Evolutionary conservation across 2,329 filamentous ascomycete genomes (phyloP).

Genomic region (Aureobasidium namibiae): DNA sequence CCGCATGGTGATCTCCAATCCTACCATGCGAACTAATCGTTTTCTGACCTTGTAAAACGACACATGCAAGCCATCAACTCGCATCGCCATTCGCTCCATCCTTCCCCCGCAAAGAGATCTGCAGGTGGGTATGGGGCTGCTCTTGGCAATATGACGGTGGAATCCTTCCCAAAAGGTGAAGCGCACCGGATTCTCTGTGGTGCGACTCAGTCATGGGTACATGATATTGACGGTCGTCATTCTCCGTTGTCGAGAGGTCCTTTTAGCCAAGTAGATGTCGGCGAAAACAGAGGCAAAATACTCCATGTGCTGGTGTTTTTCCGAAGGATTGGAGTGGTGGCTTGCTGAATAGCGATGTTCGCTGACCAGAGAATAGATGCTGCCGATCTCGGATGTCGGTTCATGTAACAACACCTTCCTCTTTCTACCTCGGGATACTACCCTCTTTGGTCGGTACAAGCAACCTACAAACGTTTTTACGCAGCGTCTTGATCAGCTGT

Average conservation of each 20-base stretch:
- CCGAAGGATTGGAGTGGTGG: conserved; percentile 2
- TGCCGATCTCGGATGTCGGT: conserved; percentile 7
- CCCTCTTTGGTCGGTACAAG: background rate
- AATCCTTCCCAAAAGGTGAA: conserved; percentile 1
- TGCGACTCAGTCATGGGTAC: no score
- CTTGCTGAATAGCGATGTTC: background rate
- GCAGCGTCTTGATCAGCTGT: background rate
- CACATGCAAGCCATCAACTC: conserved; percentile 2
- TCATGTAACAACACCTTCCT: conserved; percentile 6
- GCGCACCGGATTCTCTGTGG: background rate
- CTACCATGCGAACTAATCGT: background rate
- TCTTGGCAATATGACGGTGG: conserved; percentile 8
- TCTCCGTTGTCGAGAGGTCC: background rate
- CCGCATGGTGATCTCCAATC: background rate
- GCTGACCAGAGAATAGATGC: background rate
- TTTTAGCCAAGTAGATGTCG: background rate
- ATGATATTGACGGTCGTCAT: no score
- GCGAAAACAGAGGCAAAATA: background rate
- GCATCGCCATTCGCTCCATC: conserved; percentile 4
- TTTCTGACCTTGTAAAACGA: background rate
- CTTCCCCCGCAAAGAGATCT: conserved; percentile 7
- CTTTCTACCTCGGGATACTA: background rate
- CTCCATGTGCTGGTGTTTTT: background rate
- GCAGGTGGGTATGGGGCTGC: conserved; percentile 1
- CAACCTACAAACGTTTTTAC: background rate